A percentile compares a stretch with the other conserved stretches of the same genome.
These are phyloP conservation scores for Fusarium xyrophilum DNA, from an alignment of 2,329 filamentous ascomycete species.

Conservation along the genomic window DNA sequence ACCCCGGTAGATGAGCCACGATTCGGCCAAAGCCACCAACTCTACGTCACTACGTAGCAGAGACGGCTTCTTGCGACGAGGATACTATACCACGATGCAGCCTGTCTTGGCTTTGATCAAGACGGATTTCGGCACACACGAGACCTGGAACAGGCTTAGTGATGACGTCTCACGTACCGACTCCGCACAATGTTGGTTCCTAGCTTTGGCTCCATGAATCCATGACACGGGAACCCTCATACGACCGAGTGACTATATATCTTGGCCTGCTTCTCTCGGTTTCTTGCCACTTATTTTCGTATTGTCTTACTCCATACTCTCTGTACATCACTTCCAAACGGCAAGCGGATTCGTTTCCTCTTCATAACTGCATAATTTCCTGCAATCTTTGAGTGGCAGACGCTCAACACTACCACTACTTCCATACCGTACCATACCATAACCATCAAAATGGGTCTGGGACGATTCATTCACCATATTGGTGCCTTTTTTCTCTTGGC, in stretches of 20 bases:
- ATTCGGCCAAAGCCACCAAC: constrained; percentile 38
- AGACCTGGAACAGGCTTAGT: constrained; percentile 26
- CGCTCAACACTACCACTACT: not conserved
- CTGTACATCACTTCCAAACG: not conserved
- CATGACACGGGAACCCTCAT: constrained; percentile 4
- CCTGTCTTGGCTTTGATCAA: constrained; percentile 27
- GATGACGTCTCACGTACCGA: constrained; percentile 39
- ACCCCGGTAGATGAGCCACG: constrained; percentile 29
- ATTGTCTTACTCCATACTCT: not conserved
- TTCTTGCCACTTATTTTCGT: not conserved
- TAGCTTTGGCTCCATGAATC: constrained; percentile 5
- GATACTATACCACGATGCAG: constrained; percentile 15
- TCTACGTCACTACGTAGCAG: constrained; percentile 37
- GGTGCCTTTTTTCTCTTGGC: constrained; percentile 65
- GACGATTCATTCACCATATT: constrained; percentile 61
- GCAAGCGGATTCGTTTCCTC: not conserved
- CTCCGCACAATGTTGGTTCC: constrained; percentile 27
- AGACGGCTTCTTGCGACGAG: constrained; percentile 25
- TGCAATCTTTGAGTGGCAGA: not conserved
- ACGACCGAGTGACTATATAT: constrained; percentile 20
- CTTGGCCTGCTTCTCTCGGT: constrained; percentile 9
- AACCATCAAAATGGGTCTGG: constrained; percentile 53
- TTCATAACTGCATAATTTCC: not conserved
- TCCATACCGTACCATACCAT: not conserved
- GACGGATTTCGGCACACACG: constrained; percentile 23